Base-by-base conservation (phyloP, 1,139 yeast species). In the Pichia sp. region DNA sequence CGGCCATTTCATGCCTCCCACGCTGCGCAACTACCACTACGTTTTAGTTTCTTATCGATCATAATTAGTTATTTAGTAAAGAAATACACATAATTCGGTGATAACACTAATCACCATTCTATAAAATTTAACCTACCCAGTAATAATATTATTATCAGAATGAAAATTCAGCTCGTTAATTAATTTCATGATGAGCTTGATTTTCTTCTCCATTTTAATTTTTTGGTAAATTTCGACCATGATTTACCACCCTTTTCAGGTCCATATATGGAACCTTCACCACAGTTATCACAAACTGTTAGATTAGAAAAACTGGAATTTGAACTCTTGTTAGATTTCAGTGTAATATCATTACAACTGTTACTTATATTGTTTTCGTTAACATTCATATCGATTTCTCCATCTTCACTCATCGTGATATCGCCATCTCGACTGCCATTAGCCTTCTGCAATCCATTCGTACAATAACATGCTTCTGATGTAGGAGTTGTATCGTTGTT, bases 151-250 rank as follows among this genome's bases (percentile, higher is more conserved):
- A n/a, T n/a, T n/a, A n/a, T n/a, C n/a, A n/a, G n/a, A n/a, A n/a
- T n/a, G n/a, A n/a, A n/a, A n/a, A n/a, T n/a, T n/a, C n/a, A n/a
- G n/a, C n/a, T n/a, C n/a, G n/a, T n/a, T n/a, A n/a, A n/a, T n/a
- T n/a, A n/a, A n/a, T n/a, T n/a, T n/a, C n/a, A n/a, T n/a, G 19
- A 31, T 12, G 28, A 20, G 3, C 15, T 34, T 19, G 61, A 50
- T 35, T 64, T 53, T 51, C 66, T 57, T 33, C 37, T 46, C 63
- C 65, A 62, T 38, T 57, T 59, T 15, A 62, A 51, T 40, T 61
- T 62, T 39, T 56, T 60, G n/a, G 62, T 63, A 33, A 59, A 42
- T 39, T 59, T 61, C 38, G 54, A 53, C 64, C 65, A 64, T 20
- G 58, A 52, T 8, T 60, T 43, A 27, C 36, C 11, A 2, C n/a